Conservation (phyloP, 768 basidiomycete species). For the Auricularia sp. region DNA sequence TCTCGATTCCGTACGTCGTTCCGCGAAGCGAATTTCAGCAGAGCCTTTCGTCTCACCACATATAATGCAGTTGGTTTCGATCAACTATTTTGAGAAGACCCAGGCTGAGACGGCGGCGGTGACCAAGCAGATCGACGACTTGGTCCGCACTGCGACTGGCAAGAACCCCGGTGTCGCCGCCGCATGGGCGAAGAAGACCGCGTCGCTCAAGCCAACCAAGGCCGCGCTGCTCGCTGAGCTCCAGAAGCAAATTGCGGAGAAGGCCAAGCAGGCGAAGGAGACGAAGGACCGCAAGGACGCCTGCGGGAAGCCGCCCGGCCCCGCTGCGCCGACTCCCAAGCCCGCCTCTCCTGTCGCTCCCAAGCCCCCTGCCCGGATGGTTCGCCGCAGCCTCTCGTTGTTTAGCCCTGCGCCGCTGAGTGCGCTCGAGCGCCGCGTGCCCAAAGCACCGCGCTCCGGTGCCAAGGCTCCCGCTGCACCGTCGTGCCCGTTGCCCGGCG, state of each 20-base stretch:
- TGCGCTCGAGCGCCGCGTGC: background rate
- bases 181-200: background rate
- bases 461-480: background rate
- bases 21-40: background rate
- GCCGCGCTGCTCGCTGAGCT: background rate
- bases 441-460: background rate
- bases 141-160: background rate
- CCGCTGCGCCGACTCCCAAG: background rate
- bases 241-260: background rate
- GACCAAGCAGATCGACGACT: background rate
- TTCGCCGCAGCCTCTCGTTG: background rate
- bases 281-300: background rate
- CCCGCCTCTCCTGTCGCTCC: background rate
- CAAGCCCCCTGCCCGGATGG: background rate
- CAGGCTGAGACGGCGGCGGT: background rate
- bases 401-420: background rate
- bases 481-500: background rate
- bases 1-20: background rate
- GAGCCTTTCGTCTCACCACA: background rate
- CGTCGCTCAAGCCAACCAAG: background rate
- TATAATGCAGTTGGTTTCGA: background rate
- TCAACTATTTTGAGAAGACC: background rate
- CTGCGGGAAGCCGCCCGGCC: background rate
- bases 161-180: background rate
- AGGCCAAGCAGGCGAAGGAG: background rate